A percentile compares a stretch with the other conserved stretches of the same genome.
phyloP scores from a whole-genome alignment of 345 rosid species.

The Lepidium didymum region DNA sequence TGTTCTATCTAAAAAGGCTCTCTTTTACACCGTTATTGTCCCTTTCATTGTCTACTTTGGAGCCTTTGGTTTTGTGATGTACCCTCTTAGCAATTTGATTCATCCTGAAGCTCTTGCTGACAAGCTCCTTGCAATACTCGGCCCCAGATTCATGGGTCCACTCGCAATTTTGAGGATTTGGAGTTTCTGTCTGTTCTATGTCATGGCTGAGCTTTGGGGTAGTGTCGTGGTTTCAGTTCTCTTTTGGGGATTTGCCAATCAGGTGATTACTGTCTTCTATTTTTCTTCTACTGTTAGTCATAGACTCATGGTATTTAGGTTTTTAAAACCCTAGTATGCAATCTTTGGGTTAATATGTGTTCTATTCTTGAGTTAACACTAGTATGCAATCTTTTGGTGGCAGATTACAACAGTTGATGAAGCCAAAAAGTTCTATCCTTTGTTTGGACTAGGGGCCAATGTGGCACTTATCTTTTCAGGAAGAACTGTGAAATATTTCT shows the following conservation, averaged over 20 bases:
- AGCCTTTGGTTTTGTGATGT: constrained; percentile 83
- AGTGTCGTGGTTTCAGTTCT: constrained; percentile 94
- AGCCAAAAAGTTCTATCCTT: constrained; percentile 92
- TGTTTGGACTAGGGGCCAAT: constrained; percentile 94
- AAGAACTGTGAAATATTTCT: constrained; percentile 91
- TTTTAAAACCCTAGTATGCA: not conserved
- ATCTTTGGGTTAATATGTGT: not conserved
- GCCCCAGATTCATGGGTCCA: constrained; percentile 95
- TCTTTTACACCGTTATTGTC: constrained; percentile 73
- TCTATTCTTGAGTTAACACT: not conserved
- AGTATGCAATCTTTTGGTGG: constrained; percentile 15
- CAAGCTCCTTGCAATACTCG: constrained; percentile 61
- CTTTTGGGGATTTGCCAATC: constrained; percentile 98
- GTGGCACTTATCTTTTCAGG: constrained; percentile 91
- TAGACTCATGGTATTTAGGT: not conserved
- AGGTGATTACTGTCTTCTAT: constrained; percentile 41
- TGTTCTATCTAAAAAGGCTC: constrained; percentile 77
- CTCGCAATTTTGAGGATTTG: constrained; percentile 94
- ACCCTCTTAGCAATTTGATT: constrained; percentile 80
- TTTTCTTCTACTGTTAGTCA: not conserved
- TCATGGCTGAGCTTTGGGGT: constrained; percentile 99
- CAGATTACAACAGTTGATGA: constrained; percentile 96
- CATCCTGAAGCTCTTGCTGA: constrained; percentile 87
- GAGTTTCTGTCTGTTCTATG: constrained; percentile 96
- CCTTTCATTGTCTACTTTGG: constrained; percentile 95